These are phyloP conservation scores for Globisporangium splendens DNA, from an alignment of 352 stramenopile species.

Conservation along the genomic window DNA sequence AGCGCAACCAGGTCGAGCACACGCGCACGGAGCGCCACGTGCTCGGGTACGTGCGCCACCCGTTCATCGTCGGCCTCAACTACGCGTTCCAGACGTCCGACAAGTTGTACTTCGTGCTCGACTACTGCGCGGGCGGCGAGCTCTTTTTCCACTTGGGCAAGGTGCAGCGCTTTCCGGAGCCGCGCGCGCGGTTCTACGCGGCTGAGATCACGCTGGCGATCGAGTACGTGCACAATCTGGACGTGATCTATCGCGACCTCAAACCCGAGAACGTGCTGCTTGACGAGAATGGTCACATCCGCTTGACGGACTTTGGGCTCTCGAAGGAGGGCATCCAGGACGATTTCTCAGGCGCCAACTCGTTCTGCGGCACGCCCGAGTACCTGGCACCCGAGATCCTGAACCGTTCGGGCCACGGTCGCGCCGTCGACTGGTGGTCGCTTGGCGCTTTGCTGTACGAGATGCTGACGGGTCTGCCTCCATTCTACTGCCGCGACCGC, in stretches of 20 bases:
- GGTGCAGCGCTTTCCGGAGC: slow-evolving; percentile 93
- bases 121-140: slow-evolving; percentile 97
- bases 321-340: slow-evolving; percentile 86
- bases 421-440: slow-evolving; percentile 98
- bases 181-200: slow-evolving; percentile 94
- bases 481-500: slow-evolving; percentile 95
- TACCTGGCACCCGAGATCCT: slow-evolving; percentile 99
- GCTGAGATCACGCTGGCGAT: slow-evolving; percentile 97
- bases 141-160: slow-evolving; percentile 92
- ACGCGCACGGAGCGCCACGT: slow-evolving; percentile 98
- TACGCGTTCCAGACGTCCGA: slow-evolving; percentile 96
- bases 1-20: slow-evolving; percentile 98
- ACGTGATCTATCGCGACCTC: slow-evolving; percentile 96
- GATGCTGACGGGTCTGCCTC: slow-evolving; percentile 74
- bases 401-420: slow-evolving; percentile 94
- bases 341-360: slow-evolving; percentile 94
- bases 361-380: slow-evolving; percentile 97
- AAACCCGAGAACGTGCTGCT: slow-evolving; percentile 99
- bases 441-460: slow-evolving; percentile 88
- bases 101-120: slow-evolving; percentile 98
- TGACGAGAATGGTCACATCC: slow-evolving; percentile 94
- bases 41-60: slow-evolving; percentile 95
- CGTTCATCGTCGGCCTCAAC: slow-evolving; percentile 96
- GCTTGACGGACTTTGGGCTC: slow-evolving; percentile 98
- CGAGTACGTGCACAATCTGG: slow-evolving; percentile 91